Conservation (phyloP, 2,329 filamentous ascomycete genomes). For the Aspergillus udagawae region DNA sequence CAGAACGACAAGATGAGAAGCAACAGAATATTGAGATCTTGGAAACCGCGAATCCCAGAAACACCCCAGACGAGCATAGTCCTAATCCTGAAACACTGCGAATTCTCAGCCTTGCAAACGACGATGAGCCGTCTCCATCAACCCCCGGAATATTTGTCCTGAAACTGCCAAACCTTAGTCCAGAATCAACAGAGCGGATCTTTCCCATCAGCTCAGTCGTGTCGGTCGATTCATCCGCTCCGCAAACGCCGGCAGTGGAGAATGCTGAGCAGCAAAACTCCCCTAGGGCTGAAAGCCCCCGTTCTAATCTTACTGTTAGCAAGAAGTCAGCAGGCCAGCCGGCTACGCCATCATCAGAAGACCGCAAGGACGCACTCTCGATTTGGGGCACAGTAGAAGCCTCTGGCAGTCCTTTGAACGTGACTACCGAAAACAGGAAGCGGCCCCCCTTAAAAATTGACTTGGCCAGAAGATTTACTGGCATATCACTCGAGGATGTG, state of each 20-base stretch:
- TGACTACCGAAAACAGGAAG: background rate
- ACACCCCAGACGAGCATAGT: constrained; percentile 6
- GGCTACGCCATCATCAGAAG: constrained; percentile 1
- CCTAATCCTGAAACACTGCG: constrained; percentile 19
- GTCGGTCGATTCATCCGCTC: constrained; percentile 56
- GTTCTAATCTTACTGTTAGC: background rate
- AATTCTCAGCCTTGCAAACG: constrained; percentile 17
- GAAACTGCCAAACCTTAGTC: constrained; percentile 25
- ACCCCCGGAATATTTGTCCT: constrained; percentile 14
- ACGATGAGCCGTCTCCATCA: constrained; percentile 11
- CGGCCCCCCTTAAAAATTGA: background rate
- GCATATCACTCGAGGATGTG: background rate
- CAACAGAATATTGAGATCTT: background rate
- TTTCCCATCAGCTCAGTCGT: constrained; percentile 76
- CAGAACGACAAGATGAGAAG: background rate
- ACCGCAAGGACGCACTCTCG: background rate
- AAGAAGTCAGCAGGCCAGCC: constrained; percentile 1
- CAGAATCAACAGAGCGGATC: constrained; percentile 56
- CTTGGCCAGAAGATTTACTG: background rate
- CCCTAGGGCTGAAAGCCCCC: constrained; percentile 14
- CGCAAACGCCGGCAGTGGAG: constrained; percentile 22
- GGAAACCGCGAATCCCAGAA: background rate
- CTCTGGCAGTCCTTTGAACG: background rate
- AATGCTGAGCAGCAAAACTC: constrained; percentile 15
- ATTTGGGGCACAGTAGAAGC: background rate